Evolutionary conservation across 2,329 filamentous ascomycete species (phyloP), one percentile per base, ranked within the genome.

Genomic region (Parastagonospora avenae): DNA sequence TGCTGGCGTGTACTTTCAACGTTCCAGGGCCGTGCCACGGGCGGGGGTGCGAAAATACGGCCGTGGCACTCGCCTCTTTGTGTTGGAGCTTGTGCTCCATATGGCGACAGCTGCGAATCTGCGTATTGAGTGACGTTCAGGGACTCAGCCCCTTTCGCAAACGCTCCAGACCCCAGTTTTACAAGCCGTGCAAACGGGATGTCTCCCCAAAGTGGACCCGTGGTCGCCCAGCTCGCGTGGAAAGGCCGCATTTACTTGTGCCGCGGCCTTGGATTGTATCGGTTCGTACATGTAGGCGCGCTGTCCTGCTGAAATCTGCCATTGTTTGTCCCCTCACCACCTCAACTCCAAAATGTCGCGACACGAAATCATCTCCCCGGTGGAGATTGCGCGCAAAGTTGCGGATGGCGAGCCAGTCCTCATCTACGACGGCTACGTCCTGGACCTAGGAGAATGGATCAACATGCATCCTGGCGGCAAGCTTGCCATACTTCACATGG

Each of bases 401-500:
- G 80, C 81, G 28, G 75, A 82, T 42, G 83, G 82, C 50, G 75
- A 80, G 28, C 77, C 73, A 11, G 80, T 87, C 47, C 79, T 86
- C 58, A 79, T 87, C 47, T 80, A 79, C 57, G 78, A 85, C 39
- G 83, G 81, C 38, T 62, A 74, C 44, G 79, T 83, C 12, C 73
- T 87, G 58, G 76, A 77, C 48, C 79, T 87, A 32, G 81, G 85
- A 60, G 72, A 75, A 37, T 87, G 84, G 85, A 76, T 86, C 58
- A 67, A 79, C 47, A 78, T 73, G 48, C 85, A 87, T 60, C 85
- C 85, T 0, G 85, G 85, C 15, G 85, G 85, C 29, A 73, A 76
- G 11, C 72, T 86, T 24, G 81, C 83, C 15, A 84, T 86, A 54
- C 65, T 82, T 55, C 84, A 87, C 72, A 85, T 85, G 81, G 80